Evolutionary conservation across 2,329 filamentous ascomycete genomes (phyloP).

Genomic region (Aphanocladium album): DNA sequence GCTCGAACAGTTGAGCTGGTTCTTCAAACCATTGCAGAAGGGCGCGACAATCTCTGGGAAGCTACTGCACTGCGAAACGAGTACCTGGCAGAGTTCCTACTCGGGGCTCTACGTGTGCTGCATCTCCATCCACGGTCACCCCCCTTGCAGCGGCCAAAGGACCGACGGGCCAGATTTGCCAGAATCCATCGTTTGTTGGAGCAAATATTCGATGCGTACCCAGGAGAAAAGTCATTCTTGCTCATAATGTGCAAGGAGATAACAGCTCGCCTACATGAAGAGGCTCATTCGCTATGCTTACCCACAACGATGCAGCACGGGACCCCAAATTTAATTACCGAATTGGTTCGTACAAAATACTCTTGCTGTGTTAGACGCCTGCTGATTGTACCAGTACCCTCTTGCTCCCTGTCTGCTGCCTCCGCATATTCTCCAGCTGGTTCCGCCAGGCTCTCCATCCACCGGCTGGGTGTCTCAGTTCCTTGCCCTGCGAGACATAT

Average conservation of each 20-base stretch:
- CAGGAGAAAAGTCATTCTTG: constrained; percentile 32
- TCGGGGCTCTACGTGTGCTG: constrained; percentile 33
- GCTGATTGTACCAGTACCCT: constrained; percentile 25
- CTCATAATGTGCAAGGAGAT: constrained; percentile 34
- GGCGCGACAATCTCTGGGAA: constrained; percentile 31
- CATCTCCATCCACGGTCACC: constrained; percentile 33
- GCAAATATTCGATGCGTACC: constrained; percentile 34
- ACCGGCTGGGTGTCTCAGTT: constrained; percentile 34
- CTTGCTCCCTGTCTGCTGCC: constrained; percentile 30
- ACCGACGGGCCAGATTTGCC: constrained; percentile 33
- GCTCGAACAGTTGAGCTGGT: constrained; percentile 34
- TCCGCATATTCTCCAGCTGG: constrained; percentile 29
- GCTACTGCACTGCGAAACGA: constrained; percentile 28
- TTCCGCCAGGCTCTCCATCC: constrained; percentile 22
- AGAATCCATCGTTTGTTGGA: constrained; percentile 33
- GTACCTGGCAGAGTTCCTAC: constrained; percentile 33
- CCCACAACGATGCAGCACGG: constrained; percentile 28
- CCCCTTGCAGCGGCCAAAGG: constrained; percentile 26
- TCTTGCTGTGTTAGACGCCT: constrained; percentile 9
- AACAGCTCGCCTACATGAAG: constrained; percentile 27
- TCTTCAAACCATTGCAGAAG: constrained; percentile 31
- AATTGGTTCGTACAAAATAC: constrained; percentile 27
- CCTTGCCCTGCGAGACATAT: constrained; percentile 33
- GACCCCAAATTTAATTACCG: constrained; percentile 31
- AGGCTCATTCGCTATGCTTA: constrained; percentile 29